Percentiles rank a stretch among this genome's conserved stretches.
Conservation (phyloP, 805 yeast genomes). For the Schwanniomyces occidentalis region DNA sequence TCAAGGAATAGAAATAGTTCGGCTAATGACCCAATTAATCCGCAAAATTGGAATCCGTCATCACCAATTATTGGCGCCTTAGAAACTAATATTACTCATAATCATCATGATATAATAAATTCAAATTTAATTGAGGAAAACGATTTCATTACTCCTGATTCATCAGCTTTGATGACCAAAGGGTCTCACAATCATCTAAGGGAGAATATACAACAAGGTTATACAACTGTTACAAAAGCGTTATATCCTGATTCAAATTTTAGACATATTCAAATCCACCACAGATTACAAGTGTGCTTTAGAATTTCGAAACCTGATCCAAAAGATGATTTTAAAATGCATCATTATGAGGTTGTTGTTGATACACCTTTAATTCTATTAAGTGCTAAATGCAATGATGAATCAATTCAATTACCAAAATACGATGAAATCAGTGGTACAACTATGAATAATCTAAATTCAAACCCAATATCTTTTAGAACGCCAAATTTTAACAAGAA, state of each 20-base stretch:
- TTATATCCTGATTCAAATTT: conserved; percentile 66
- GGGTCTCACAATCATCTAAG: conserved; percentile 15
- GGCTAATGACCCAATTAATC: conserved; percentile 1
- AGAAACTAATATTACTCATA: conserved; percentile 39
- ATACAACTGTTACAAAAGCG: conserved; percentile 35
- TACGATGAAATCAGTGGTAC: conserved; percentile 29
- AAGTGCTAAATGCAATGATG: conserved; percentile 43
- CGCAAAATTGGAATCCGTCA: conserved; percentile 17
- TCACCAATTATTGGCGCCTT: conserved; percentile 41
- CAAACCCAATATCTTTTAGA: conserved; percentile 32
- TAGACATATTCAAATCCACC: conserved; percentile 61
- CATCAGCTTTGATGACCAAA: conserved; percentile 30
- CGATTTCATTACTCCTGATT: conserved; percentile 29
- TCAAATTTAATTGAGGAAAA: conserved; percentile 6
- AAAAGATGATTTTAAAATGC: conserved; percentile 45
- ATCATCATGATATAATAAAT: conserved; percentile 12
- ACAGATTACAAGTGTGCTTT: conserved; percentile 68
- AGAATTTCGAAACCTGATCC: conserved; percentile 66
- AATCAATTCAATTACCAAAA: conserved; percentile 40
- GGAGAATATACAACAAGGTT: conserved; percentile 37
- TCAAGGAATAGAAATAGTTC: conserved; percentile 10
- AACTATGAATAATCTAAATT: not conserved
- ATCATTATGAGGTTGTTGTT: conserved; percentile 77
- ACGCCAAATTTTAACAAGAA: conserved; percentile 35
- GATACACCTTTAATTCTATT: conserved; percentile 67